A percentile compares a stretch with the other conserved stretches of the same genome.
Conservation (phyloP, 2,329 filamentous ascomycete genomes). For the Coniochaeta prunicola region DNA sequence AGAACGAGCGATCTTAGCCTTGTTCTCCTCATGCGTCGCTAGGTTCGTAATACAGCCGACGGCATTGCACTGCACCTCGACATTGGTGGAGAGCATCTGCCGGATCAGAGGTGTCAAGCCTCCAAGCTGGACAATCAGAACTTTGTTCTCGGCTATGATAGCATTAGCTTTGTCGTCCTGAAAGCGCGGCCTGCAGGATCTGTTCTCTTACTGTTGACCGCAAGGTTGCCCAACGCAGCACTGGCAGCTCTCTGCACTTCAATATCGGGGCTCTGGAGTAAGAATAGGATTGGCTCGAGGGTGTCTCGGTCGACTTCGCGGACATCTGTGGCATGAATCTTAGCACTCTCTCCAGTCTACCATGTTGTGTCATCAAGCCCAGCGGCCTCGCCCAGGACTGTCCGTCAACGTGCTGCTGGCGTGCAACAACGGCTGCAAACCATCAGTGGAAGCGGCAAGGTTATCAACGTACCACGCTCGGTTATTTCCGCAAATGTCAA, state of each 20-base stretch:
- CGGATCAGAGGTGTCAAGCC: constrained; percentile 87
- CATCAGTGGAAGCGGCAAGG: neutral
- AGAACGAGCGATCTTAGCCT: constrained; percentile 94
- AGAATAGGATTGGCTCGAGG: constrained; percentile 89
- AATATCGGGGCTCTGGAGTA: constrained; percentile 91
- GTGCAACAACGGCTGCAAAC: neutral
- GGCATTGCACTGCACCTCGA: constrained; percentile 98
- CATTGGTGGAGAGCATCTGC: constrained; percentile 97
- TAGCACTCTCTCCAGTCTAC: neutral
- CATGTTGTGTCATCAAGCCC: neutral
- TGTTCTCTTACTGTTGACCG: constrained; percentile 76
- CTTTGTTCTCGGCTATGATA: constrained; percentile 83
- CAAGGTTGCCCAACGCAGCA: constrained; percentile 89
- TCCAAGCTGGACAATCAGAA: constrained; percentile 86
- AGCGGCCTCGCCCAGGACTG: neutral
- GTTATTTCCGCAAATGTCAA: constrained; percentile 99
- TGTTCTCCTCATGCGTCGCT: constrained; percentile 97
- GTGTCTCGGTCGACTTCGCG: constrained; percentile 92
- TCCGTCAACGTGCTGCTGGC: neutral
- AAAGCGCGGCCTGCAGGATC: neutral
- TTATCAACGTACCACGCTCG: constrained; percentile 68
- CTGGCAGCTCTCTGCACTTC: constrained; percentile 96
- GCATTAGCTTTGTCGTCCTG: constrained; percentile 29
- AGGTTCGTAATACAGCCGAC: constrained; percentile 98
- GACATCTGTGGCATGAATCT: constrained; percentile 61